phyloP scores from a whole-genome alignment of 1,139 yeast species.

The Lodderomyces oxycetoniae region DNA sequence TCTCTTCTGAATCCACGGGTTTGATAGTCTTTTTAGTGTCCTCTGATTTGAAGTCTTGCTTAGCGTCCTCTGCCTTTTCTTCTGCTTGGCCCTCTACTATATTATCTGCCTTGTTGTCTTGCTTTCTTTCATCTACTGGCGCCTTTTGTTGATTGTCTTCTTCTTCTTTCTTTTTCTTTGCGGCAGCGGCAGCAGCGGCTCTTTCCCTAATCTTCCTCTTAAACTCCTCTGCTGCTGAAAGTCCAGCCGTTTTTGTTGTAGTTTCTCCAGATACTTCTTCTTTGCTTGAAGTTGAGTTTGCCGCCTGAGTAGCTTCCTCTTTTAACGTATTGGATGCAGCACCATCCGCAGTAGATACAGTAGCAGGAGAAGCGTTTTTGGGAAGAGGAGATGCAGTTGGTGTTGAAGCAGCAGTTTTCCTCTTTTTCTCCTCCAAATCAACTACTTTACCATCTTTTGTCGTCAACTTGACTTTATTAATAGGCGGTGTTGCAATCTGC shows the following conservation, averaged over 20 bases:
- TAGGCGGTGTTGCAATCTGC: slow-evolving; percentile 15
- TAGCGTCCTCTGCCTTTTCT: slow-evolving; percentile 5
- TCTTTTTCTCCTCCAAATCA: slow-evolving; percentile 43
- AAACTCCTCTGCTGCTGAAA: slow-evolving; percentile 17
- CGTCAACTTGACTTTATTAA: slow-evolving; percentile 31
- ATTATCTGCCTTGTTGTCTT: slow-evolving; percentile 7
- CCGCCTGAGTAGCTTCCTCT: slow-evolving; percentile 9
- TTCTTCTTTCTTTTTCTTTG: slow-evolving; percentile 13
- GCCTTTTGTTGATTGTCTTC: neutral
- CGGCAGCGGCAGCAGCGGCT: slow-evolving; percentile 15
- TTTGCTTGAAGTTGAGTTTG: slow-evolving; percentile 2
- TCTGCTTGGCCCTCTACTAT: slow-evolving; percentile 8
- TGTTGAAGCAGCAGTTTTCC: slow-evolving; percentile 19
- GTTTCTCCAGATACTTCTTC: slow-evolving; percentile 9
- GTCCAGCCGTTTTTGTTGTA: slow-evolving; percentile 7
- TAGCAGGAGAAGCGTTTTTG: slow-evolving; percentile 16
- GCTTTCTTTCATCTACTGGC: slow-evolving; percentile 1
- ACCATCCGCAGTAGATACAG: slow-evolving; percentile 18
- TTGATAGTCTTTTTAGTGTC: slow-evolving; percentile 9
- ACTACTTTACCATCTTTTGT: slow-evolving; percentile 46
- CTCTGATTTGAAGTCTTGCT: slow-evolving; percentile 7
- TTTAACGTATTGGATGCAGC: slow-evolving; percentile 6
- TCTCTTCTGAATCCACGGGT: slow-evolving; percentile 6
- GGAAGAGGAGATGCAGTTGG: slow-evolving; percentile 18
- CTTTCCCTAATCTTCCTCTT: slow-evolving; percentile 15